These are phyloP conservation scores for Pythium dissotocum DNA, from an alignment of 352 stramenopile genomes.

Conservation along the genomic window DNA sequence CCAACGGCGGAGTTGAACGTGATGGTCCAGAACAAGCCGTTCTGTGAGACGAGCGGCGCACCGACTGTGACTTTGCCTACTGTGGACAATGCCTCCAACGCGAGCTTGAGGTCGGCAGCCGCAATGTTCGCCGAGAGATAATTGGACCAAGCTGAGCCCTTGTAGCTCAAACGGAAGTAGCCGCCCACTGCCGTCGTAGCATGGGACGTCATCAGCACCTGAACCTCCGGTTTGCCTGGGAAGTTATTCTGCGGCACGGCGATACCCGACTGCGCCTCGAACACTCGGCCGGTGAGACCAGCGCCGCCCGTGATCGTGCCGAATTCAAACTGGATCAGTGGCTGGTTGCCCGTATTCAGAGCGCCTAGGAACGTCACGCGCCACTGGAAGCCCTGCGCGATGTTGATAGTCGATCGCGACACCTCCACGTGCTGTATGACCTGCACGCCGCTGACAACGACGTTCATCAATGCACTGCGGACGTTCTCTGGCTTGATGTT, in stretches of 20 bases:
- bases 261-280: constrained; percentile 52
- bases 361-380: constrained; percentile 34
- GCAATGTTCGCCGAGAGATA: constrained; percentile 49
- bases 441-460: constrained; percentile 39
- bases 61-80: constrained; percentile 61
- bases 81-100: constrained; percentile 64
- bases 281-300: constrained; percentile 42
- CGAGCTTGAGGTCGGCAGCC: constrained; percentile 43
- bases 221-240: constrained; percentile 68
- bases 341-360: constrained; percentile 43
- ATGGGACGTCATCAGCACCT: constrained; percentile 70
- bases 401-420: constrained; percentile 45
- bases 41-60: constrained; percentile 26
- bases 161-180: constrained; percentile 77
- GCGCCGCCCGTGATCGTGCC: constrained; percentile 25
- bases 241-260: constrained; percentile 41
- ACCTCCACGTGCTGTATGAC: constrained; percentile 47
- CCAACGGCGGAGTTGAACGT: constrained; percentile 77
- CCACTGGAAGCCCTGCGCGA: constrained; percentile 63
- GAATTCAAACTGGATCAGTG: constrained; percentile 62
- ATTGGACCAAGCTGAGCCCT: constrained; percentile 68
- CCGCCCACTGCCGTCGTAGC: constrained; percentile 37
- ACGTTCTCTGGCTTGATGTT: constrained; percentile 82
- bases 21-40: constrained; percentile 71
- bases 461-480: constrained; percentile 86